These are phyloP conservation scores for Punctularia strigosozonata DNA, from an alignment of 768 basidiomycete species.

Conservation along the genomic window DNA sequence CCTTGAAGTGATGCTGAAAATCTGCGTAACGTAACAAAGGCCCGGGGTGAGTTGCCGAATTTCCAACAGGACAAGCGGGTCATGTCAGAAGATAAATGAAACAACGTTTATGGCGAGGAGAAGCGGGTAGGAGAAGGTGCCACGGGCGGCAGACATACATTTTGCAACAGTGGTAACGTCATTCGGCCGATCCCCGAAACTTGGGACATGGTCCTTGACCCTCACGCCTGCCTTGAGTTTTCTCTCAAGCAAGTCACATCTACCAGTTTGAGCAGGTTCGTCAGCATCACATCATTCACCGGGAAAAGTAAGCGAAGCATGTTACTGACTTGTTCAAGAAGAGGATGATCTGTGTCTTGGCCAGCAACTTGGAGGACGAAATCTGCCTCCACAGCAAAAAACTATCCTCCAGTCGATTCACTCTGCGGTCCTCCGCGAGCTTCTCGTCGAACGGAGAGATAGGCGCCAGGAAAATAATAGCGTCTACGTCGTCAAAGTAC, in stretches of 20 bases:
- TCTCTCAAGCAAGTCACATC: slow-evolving; percentile 59
- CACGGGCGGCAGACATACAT: slow-evolving; percentile 32
- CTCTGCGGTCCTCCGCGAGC: slow-evolving; percentile 52
- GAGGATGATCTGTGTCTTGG: slow-evolving; percentile 51
- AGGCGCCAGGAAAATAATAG: slow-evolving; percentile 76
- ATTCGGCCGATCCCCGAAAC: slow-evolving; percentile 63
- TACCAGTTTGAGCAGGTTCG: slow-evolving; percentile 13
- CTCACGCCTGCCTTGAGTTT: slow-evolving; percentile 58
- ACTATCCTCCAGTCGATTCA: slow-evolving; percentile 72
- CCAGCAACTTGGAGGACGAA: slow-evolving; percentile 49
- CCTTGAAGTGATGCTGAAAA: slow-evolving; percentile 73
- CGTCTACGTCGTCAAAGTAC: slow-evolving; percentile 72
- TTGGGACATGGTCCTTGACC: slow-evolving; percentile 60
- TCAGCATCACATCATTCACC: too few species aligned
- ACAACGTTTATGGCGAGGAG: slow-evolving; percentile 6
- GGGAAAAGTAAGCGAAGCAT: too few species aligned
- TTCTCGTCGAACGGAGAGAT: slow-evolving; percentile 57
- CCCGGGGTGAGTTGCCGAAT: neutral
- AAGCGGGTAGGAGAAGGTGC: slow-evolving; percentile 5
- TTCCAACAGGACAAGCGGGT: neutral
- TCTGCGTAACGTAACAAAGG: slow-evolving; percentile 32
- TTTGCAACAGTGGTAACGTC: slow-evolving; percentile 55
- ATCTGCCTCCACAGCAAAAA: slow-evolving; percentile 59
- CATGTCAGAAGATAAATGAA: slow-evolving; percentile 1
- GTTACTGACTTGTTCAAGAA: slow-evolving; percentile 70